A percentile compares a stretch with the other conserved stretches of the same genome.
Conservation (phyloP, 129 eudicot genomes). For the Gnaphalium uliginosum region DNA sequence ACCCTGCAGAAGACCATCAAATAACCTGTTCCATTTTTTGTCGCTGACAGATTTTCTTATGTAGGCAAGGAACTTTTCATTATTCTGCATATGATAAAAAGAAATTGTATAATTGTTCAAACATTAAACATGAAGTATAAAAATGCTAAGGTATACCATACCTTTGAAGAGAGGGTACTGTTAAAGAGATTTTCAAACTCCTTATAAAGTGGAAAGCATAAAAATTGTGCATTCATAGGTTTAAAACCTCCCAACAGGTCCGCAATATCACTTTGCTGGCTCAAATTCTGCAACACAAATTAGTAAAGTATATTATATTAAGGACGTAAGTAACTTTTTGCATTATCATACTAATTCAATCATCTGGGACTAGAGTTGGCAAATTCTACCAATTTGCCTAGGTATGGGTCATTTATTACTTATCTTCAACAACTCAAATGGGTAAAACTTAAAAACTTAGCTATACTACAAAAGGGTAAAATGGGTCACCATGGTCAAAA, state of each 20-base stretch:
- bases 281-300: conserved; percentile 66
- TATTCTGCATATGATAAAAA: conserved; percentile 41
- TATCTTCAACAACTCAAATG: neutral
- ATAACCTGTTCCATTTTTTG: conserved; percentile 72
- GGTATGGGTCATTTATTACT: neutral
- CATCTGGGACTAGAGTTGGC: neutral
- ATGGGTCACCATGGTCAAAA: neutral
- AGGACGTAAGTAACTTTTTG: neutral
- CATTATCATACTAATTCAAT: conserved; percentile 5
- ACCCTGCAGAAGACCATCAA: conserved; percentile 51
- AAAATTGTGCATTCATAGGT: conserved; percentile 70
- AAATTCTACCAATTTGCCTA: conserved; percentile 11
- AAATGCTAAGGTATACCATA: conserved; percentile 22
- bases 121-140: conserved; percentile 8
- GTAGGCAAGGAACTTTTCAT: conserved; percentile 47
- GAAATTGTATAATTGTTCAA: neutral
- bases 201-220: conserved; percentile 76
- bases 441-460: neutral
- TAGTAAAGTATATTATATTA: conserved; percentile 10
- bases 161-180: conserved; percentile 62
- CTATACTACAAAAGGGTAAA: neutral
- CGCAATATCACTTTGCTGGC: conserved; percentile 98
- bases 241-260: conserved; percentile 91
- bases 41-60: conserved; percentile 45
- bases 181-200: conserved; percentile 71